Percentiles rank a stretch among this genome's conserved stretches.
Evolutionary conservation across 139 green algal genomes (phyloP).

Genomic region (Klebsormidium nitens): DNA sequence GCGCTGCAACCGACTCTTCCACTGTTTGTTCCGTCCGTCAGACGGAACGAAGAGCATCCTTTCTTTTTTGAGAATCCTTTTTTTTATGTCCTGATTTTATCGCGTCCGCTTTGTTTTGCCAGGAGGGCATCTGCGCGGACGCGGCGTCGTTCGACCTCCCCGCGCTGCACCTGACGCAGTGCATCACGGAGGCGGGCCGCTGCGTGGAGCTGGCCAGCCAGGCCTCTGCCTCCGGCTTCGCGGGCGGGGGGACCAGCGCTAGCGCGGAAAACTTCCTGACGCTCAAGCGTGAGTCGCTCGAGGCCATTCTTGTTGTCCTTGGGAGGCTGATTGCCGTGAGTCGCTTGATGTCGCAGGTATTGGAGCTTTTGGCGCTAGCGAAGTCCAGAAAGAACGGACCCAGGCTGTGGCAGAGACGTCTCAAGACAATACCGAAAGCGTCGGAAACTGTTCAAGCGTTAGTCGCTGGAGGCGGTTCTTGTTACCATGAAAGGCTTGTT

Average conservation of each 20-base stretch:
- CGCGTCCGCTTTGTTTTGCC: not conserved
- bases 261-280: not conserved
- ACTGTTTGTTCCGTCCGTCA: too few relatives aligned
- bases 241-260: not conserved
- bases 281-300: not conserved
- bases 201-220: not conserved
- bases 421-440: too few relatives aligned
- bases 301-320: not conserved
- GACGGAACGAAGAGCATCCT: too few relatives aligned
- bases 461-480: too few relatives aligned
- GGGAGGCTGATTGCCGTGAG: not conserved
- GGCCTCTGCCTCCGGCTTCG: not conserved
- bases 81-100: constrained; percentile 1
- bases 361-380: too few relatives aligned
- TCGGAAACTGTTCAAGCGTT: too few relatives aligned
- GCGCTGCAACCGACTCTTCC: constrained; percentile 1
- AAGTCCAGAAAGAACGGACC: too few relatives aligned
- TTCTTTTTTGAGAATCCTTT: not conserved
- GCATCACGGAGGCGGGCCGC: not conserved
- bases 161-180: constrained; percentile 6
- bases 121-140: constrained; percentile 71
- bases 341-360: too few relatives aligned
- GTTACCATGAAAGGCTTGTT: too few relatives aligned
- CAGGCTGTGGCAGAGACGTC: too few relatives aligned
- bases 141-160: constrained; percentile 77